These are phyloP conservation scores for Aspergillus sp. DNA, from an alignment of 2,329 filamentous ascomycete species.

Conservation along the genomic window DNA sequence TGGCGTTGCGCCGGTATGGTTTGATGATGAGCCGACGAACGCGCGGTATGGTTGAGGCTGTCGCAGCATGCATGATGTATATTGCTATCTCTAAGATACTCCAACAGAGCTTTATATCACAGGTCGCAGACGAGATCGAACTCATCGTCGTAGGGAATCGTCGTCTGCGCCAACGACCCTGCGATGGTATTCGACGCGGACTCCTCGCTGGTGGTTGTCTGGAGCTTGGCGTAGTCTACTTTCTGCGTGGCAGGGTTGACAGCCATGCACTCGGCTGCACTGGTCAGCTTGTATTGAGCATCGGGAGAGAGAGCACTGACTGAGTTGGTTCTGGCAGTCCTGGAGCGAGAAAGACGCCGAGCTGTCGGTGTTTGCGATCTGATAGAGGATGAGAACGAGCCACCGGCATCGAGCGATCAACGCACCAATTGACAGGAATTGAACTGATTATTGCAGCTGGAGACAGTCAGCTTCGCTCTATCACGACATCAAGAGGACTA, in stretches of 20 bases:
- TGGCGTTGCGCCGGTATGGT: constrained; percentile 65
- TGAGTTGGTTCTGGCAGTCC: constrained; percentile 17
- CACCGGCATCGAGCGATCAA: neutral
- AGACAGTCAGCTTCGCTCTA: neutral
- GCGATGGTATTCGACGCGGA: neutral
- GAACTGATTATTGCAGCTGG: constrained; percentile 22
- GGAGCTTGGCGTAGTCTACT: neutral
- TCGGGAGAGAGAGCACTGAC: neutral
- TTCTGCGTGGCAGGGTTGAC: neutral
- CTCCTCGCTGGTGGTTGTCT: neutral
- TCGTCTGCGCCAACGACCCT: constrained; percentile 8
- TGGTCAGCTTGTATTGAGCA: neutral
- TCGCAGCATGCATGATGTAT: neutral
- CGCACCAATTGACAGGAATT: constrained; percentile 18
- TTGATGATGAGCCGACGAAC: constrained; percentile 54
- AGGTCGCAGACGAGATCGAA: constrained; percentile 20
- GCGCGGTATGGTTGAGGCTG: constrained; percentile 57
- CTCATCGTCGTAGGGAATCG: constrained; percentile 18
- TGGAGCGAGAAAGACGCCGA: constrained; percentile 11
- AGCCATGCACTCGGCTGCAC: neutral
- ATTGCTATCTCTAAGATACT: neutral
- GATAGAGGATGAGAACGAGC: neutral
- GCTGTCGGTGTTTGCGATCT: constrained; percentile 15
- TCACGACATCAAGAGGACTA: neutral
- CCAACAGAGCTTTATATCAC: neutral